Evolutionary conservation across 805 yeast species (phyloP).

Genomic region (Wickerhamomyces strasburgensis): DNA sequence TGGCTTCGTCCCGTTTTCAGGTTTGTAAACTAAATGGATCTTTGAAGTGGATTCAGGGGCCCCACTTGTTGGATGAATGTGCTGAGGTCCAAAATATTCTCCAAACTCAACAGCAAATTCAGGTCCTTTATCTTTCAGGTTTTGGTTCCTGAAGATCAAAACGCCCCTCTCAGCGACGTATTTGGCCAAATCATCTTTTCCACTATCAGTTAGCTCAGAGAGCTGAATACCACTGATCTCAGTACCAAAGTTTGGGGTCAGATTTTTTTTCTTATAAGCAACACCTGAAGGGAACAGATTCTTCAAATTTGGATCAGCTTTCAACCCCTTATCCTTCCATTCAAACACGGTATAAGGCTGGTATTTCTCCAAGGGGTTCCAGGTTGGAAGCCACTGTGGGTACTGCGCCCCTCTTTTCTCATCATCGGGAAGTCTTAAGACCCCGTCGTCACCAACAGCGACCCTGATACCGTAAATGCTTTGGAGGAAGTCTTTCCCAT

Average conservation of each 20-base stretch:
- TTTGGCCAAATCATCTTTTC: conserved; percentile 64
- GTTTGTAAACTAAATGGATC: conserved; percentile 46
- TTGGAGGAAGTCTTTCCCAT: background rate
- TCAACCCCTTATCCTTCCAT: conserved; percentile 8
- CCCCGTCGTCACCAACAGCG: conserved; percentile 5
- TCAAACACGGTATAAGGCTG: conserved; percentile 6
- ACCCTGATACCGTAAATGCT: conserved; percentile 4
- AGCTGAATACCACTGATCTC: conserved; percentile 56
- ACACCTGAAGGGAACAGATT: conserved; percentile 3
- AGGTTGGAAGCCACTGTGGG: conserved; percentile 9
- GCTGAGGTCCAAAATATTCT: conserved; percentile 59
- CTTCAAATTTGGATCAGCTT: conserved; percentile 5
- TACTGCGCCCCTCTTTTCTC: conserved; percentile 1
- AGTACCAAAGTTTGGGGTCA: conserved; percentile 60
- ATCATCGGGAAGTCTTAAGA: conserved; percentile 1
- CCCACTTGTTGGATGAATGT: conserved; percentile 69
- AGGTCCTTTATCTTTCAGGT: conserved; percentile 50
- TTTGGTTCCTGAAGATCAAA: conserved; percentile 57
- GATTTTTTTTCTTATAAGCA: background rate
- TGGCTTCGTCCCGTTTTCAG: background rate
- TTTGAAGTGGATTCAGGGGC: conserved; percentile 56
- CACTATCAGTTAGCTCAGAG: conserved; percentile 44
- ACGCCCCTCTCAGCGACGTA: conserved; percentile 64
- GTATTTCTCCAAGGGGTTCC: conserved; percentile 11
- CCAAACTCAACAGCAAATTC: conserved; percentile 46